These are phyloP conservation scores for Verticillium nubilum DNA, from an alignment of 2,329 filamentous ascomycete species.

Conservation along the genomic window DNA sequence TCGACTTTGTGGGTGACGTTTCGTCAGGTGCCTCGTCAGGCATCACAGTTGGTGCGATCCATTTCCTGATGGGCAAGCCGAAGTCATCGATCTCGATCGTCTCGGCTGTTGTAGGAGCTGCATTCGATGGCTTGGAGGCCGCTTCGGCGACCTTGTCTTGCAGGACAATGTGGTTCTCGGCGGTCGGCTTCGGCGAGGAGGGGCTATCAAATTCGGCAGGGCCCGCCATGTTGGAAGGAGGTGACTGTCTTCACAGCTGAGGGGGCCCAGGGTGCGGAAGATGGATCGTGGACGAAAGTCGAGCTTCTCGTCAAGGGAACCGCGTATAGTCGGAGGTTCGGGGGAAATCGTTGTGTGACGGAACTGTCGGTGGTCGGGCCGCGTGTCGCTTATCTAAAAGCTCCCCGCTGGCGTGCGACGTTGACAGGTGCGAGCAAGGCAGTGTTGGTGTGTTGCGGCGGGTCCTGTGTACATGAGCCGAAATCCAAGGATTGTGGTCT, in stretches of 20 bases:
- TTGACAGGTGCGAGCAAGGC: background rate
- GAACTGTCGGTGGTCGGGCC: background rate
- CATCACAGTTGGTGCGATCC: conserved; percentile 23
- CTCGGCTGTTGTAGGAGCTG: conserved; percentile 21
- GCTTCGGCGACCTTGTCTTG: conserved; percentile 18
- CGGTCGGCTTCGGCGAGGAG: conserved; percentile 1
- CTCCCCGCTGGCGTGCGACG: background rate
- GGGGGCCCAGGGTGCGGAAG: background rate
- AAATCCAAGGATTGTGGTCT: background rate
- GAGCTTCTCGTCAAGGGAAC: background rate
- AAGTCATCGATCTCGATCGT: conserved; percentile 61
- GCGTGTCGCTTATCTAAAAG: background rate
- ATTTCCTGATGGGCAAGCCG: conserved; percentile 58
- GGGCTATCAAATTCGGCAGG: conserved; percentile 7
- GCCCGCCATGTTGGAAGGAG: conserved; percentile 10
- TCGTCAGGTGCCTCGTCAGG: conserved; percentile 1
- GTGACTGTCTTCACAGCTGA: conserved; percentile 3
- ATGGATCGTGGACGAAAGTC: background rate
- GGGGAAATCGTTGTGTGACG: background rate
- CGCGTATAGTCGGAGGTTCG: background rate
- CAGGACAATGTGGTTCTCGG: conserved; percentile 10
- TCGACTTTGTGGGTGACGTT: conserved; percentile 2
- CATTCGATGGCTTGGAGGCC: conserved; percentile 14
- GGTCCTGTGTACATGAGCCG: background rate
- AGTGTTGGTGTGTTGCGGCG: background rate